Evolutionary conservation across 768 basidiomycete species (phyloP), one percentile per base, ranked within the genome.

Genomic region (Lactarius sanguifluus): DNA sequence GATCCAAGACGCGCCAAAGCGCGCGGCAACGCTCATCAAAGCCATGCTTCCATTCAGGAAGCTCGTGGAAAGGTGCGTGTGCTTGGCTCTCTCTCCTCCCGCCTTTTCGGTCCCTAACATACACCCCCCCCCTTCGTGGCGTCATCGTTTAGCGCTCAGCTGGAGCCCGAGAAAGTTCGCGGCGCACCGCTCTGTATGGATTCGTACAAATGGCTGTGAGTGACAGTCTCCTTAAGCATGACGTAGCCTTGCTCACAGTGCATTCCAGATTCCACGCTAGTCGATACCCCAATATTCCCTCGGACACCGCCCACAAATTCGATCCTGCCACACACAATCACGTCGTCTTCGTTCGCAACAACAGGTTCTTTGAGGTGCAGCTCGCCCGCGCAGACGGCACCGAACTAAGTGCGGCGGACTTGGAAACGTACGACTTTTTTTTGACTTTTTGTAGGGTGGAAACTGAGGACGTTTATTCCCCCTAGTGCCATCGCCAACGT

Each of bases 131-230:
- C 30, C 28, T 3, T 34, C 34, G n/a, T 16, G 8, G 30, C 28
- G 34, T 16, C 8, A 34, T 43, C 32, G 59, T 25, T 16, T 66
- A 92, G 90, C 69, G 83, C 89, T 66, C 80, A 83, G 56, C 83
- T 98, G 28, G 93, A 94, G 76, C 96, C 96, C 1, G 96, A 99
- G 73, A 94, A 86, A 76, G 83, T 90, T 28, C 83, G 85, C 64
- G 87, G 85, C 28, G 80, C 80, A 18, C 94, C 97, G 2, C 81
- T 98, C 9, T 90, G 90, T 77, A 97, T 96, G 93, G 81, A 81
- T 0, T 93, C 93, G n/a, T 97, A 96, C 84, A 89, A 94, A 76
- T 96, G 94, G 89, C 82, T 98, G 82, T 89, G 71, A 77, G 87
- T 10, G 12, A 9, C 57, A 16, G 7, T 1, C 32, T 38, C 36